Conservation (phyloP, 23 red algal species). For the Gracilaria vermiculophylla region DNA sequence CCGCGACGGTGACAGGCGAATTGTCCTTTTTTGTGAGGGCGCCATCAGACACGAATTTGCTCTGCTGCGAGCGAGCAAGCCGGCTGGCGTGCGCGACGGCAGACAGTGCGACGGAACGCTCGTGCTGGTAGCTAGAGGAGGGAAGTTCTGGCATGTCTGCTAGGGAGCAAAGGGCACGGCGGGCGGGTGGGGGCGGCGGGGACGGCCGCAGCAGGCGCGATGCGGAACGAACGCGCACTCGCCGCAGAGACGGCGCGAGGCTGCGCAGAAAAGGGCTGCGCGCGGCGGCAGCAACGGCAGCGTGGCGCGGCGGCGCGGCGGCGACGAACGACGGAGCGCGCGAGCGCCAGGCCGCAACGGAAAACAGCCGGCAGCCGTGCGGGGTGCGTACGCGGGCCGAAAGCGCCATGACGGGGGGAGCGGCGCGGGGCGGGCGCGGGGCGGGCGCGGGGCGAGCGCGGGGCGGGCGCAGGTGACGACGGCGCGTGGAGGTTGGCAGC, state of each 20-base stretch:
- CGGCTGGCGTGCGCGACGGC: constrained; percentile 25
- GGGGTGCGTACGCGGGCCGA: background rate
- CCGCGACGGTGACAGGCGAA: constrained; percentile 92
- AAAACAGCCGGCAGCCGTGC: background rate
- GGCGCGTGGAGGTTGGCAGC: background rate
- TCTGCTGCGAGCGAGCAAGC: constrained; percentile 48
- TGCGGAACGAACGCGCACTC: background rate
- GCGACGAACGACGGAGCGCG: background rate
- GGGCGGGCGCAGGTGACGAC: background rate
- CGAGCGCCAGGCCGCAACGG: background rate
- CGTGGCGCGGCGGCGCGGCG: too few relatives aligned
- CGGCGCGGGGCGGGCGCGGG: background rate
- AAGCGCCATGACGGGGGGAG: background rate
- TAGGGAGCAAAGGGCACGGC: background rate
- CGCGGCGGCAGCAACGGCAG: background rate
- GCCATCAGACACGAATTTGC: background rate
- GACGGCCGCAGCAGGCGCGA: too few relatives aligned
- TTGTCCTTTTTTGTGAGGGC: constrained; percentile 78
- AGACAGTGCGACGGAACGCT: constrained; percentile 32
- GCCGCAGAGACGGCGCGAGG: background rate
- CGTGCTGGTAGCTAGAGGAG: background rate
- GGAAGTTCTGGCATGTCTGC: background rate
- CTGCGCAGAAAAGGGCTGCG: background rate
- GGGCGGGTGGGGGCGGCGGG: too few relatives aligned
- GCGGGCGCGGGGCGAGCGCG: background rate